Evolutionary conservation across 2,329 filamentous ascomycete genomes (phyloP).

Genomic region (Lasiodiplodia sp.): DNA sequence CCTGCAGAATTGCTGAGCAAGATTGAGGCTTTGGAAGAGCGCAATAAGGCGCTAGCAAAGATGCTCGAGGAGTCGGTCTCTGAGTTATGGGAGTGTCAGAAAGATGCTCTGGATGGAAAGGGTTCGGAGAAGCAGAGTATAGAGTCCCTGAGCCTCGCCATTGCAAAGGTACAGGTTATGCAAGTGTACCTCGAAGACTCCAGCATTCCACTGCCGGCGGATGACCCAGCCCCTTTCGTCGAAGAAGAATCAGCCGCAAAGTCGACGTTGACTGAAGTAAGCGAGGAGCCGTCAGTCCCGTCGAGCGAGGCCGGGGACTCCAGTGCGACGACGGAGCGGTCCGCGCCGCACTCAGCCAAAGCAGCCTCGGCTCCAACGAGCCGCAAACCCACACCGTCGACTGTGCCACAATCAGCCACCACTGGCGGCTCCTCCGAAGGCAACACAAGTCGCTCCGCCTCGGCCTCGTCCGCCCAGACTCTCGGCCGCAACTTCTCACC

Average conservation of each 20-base stretch:
- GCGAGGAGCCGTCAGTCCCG: slow-evolving; percentile 31
- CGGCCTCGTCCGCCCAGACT: slow-evolving; percentile 4
- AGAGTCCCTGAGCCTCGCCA: slow-evolving; percentile 54
- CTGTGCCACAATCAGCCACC: slow-evolving; percentile 31
- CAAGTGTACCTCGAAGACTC: slow-evolving; percentile 59
- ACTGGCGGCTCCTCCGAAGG: slow-evolving; percentile 30
- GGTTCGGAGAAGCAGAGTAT: slow-evolving; percentile 43
- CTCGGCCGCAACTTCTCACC: slow-evolving; percentile 33
- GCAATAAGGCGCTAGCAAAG: slow-evolving; percentile 71
- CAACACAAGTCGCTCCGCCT: neutral
- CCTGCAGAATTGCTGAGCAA: slow-evolving; percentile 45
- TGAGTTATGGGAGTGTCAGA: slow-evolving; percentile 68
- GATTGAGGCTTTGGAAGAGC: slow-evolving; percentile 61
- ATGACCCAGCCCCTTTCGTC: slow-evolving; percentile 42
- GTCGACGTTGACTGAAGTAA: slow-evolving; percentile 2
- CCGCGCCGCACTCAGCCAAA: slow-evolving; percentile 26
- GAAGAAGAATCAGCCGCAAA: slow-evolving; percentile 7
- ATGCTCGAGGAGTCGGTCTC: slow-evolving; percentile 73
- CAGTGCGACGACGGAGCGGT: slow-evolving; percentile 22
- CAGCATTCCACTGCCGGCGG: slow-evolving; percentile 51
- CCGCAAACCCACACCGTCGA: slow-evolving; percentile 24
- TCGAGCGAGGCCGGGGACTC: slow-evolving; percentile 19
- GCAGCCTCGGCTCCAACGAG: slow-evolving; percentile 23
- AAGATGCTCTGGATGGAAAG: slow-evolving; percentile 54
- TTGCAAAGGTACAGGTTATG: slow-evolving; percentile 59